phyloP scores from a whole-genome alignment of 495 filamentous ascomycete species.

The Talaromyces borbonicus region DNA sequence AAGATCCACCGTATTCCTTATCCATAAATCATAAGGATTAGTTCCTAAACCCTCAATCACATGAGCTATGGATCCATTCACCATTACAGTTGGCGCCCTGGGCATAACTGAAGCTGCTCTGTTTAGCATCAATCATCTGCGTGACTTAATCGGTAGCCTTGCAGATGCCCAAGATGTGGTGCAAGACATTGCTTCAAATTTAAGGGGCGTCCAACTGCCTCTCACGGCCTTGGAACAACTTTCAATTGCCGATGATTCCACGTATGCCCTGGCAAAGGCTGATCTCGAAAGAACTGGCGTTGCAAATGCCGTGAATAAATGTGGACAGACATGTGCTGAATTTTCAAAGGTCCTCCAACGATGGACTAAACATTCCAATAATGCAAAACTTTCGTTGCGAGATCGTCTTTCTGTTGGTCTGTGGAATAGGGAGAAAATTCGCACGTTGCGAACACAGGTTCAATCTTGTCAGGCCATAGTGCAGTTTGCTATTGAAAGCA shows the following conservation, averaged over 20 bases:
- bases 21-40: neutral
- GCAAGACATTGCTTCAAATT: slow-evolving; percentile 2
- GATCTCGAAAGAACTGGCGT: slow-evolving; percentile 3
- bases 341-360: neutral
- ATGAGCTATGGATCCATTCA: slow-evolving; percentile 6
- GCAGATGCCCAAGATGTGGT: slow-evolving; percentile 1
- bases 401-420: slow-evolving; percentile 4
- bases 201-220: neutral
- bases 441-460: neutral
- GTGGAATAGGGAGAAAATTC: slow-evolving; percentile 4
- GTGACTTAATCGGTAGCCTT: slow-evolving; percentile 3
- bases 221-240: slow-evolving; percentile 2
- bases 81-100: slow-evolving; percentile 4
- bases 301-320: slow-evolving; percentile 2
- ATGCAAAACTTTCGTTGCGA: slow-evolving; percentile 1
- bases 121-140: slow-evolving; percentile 1
- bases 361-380: slow-evolving; percentile 7
- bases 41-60: neutral
- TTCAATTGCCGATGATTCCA: neutral
- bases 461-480: slow-evolving; percentile 4
- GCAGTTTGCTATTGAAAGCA: slow-evolving; percentile 6
- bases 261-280: neutral
- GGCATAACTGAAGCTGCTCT: slow-evolving; percentile 4
- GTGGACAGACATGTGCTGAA: slow-evolving; percentile 1
- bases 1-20: slow-evolving; percentile 2